A percentile compares a stretch with the other conserved stretches of the same genome.
phyloP scores from a whole-genome alignment of 805 yeast species.

The Candida caryicola region DNA sequence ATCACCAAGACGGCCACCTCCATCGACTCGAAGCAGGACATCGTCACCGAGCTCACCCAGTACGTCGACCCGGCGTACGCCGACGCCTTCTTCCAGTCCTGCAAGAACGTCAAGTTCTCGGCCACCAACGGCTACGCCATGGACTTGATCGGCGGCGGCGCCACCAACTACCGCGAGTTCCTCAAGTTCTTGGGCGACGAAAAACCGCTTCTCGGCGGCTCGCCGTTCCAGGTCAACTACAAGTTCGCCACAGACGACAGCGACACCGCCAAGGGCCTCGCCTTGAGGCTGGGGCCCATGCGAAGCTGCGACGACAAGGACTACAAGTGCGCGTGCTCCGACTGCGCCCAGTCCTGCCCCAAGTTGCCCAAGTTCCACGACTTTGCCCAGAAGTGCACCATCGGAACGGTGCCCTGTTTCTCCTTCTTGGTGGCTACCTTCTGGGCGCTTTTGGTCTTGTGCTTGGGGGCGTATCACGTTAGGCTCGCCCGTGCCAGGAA shows the following conservation, averaged over 20 bases:
- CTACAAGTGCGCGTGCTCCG: constrained; percentile 86
- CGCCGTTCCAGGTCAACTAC: constrained; percentile 90
- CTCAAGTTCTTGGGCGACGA: constrained; percentile 91
- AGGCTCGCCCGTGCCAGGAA: constrained; percentile 16
- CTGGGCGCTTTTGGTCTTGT: constrained; percentile 39
- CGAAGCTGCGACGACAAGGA: constrained; percentile 58
- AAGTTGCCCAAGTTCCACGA: constrained; percentile 46
- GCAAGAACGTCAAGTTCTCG: constrained; percentile 84
- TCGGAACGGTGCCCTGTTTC: constrained; percentile 69
- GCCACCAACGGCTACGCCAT: constrained; percentile 95
- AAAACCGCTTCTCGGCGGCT: constrained; percentile 90
- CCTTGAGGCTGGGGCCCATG: constrained; percentile 28
- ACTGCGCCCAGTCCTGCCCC: constrained; percentile 83
- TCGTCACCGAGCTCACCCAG: constrained; percentile 71
- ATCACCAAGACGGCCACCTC: constrained; percentile 54
- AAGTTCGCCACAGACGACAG: constrained; percentile 37
- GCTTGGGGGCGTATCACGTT: constrained; percentile 43
- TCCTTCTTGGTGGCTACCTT: constrained; percentile 58
- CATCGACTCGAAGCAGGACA: constrained; percentile 47
- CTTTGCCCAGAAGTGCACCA: constrained; percentile 42
- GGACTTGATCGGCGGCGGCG: constrained; percentile 99
- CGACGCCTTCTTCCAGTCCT: constrained; percentile 67
- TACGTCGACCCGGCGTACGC: constrained; percentile 63
- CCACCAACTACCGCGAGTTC: constrained; percentile 66
- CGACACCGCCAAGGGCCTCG: constrained; percentile 16